Conservation (phyloP, 2,329 filamentous ascomycete species). For the Cercospora zeina region DNA sequence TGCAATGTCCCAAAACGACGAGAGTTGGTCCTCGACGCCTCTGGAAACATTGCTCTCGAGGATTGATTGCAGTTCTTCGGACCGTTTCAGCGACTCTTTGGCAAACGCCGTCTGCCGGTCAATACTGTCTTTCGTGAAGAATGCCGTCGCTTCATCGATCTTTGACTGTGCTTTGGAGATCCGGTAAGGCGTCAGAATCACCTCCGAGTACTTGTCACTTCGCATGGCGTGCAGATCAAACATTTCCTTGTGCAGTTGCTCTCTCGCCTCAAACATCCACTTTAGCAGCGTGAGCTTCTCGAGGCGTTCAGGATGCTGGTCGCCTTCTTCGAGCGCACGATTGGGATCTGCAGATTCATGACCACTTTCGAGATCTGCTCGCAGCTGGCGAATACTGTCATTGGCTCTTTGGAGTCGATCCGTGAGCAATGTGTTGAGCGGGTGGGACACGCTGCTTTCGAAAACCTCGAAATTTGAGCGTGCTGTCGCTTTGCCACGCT, state of each 20-base stretch:
- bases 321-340: conserved; percentile 88
- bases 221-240: conserved; percentile 83
- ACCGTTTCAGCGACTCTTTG: conserved; percentile 69
- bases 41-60: conserved; percentile 82
- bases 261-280: conserved; percentile 95
- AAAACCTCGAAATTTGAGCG: conserved; percentile 83
- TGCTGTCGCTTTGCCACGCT: conserved; percentile 68
- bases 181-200: conserved; percentile 79
- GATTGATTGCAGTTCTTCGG: conserved; percentile 72
- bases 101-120: conserved; percentile 72
- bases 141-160: conserved; percentile 71
- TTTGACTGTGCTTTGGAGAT: conserved; percentile 74
- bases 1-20: conserved; percentile 97
- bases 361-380: conserved; percentile 70
- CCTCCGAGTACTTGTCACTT: conserved; percentile 76
- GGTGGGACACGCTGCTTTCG: conserved; percentile 78
- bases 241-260: conserved; percentile 78
- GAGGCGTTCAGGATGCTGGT: conserved; percentile 88
- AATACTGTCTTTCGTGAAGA: conserved; percentile 74
- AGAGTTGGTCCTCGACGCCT: conserved; percentile 87
- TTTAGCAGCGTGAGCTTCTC: conserved; percentile 94
- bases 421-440: conserved; percentile 76
- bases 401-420: conserved; percentile 72
- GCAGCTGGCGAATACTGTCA: conserved; percentile 73
- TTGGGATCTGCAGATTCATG: conserved; percentile 70